Conservation (phyloP, 768 basidiomycete species). For the Strobilomyces echinocephalus region DNA sequence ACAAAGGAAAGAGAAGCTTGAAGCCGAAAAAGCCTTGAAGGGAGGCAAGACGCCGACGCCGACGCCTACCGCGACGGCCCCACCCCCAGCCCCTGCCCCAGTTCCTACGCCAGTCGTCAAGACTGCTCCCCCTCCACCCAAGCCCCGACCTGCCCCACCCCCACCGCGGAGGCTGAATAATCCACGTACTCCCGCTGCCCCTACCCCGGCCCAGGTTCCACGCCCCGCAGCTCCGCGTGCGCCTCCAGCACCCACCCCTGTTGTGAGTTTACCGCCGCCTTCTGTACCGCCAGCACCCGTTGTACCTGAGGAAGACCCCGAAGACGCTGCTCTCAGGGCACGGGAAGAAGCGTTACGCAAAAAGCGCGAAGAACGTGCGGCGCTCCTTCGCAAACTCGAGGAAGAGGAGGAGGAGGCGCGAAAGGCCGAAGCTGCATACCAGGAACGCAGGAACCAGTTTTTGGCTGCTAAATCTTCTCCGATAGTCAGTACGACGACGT, state of each 20-base stretch:
- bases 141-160: conserved; percentile 32
- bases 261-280: conserved; percentile 25
- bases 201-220: conserved; percentile 23
- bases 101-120: conserved; percentile 35
- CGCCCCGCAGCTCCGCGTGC: conserved; percentile 19
- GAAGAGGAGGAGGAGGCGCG: conserved; percentile 57
- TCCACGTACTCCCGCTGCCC: conserved; percentile 15
- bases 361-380: conserved; percentile 68
- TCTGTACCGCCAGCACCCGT: conserved; percentile 48
- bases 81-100: conserved; percentile 32
- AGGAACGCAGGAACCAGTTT: conserved; percentile 31
- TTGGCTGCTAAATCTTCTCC: conserved; percentile 37
- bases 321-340: conserved; percentile 65
- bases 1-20: conserved; percentile 65
- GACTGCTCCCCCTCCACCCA: conserved; percentile 36
- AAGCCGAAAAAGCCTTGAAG: conserved; percentile 64
- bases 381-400: conserved; percentile 66
- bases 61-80: conserved; percentile 43
- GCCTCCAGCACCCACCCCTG: conserved; percentile 22
- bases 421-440: conserved; percentile 40
- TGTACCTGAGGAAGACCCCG: conserved; percentile 60
- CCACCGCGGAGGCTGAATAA: conserved; percentile 24
- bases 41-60: conserved; percentile 39
- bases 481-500: conserved; percentile 23
- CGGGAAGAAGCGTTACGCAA: conserved; percentile 70